Base-by-base conservation (phyloP, 2,329 filamentous ascomycete species). In the Alternaria sp. region DNA sequence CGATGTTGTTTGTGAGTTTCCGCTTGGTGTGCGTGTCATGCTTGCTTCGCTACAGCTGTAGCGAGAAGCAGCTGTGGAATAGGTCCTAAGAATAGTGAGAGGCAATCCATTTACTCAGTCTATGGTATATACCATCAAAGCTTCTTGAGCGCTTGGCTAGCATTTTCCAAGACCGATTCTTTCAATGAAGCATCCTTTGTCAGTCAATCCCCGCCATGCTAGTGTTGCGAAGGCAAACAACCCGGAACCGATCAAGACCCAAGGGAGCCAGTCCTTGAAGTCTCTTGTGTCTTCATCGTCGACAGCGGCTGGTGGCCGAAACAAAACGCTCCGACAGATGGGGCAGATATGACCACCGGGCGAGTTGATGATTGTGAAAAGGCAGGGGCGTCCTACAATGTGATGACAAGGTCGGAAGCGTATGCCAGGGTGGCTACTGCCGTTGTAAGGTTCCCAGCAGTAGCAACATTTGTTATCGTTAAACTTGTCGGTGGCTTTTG, bases 121-220 rank as follows among this genome's bases (percentile, higher is more conserved):
- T 14, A 36, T 12, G 14, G 5, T 16, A 14, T 36, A 16, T 36
- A 36, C 14, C 32, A 16, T 12, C 14, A 36, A 14, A 14, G 5
- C 2, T 14, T 16, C 0, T 36, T 36, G 0, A 6, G 0, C 32
- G 12, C 6, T 16, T 5, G 4, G 12, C 32, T 16, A 16, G 12
- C 32, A 14, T 36, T 14, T 36, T 6, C 0, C 32, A 0, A 6
- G 5, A 0, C 14, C 32, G 11, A 0, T 5, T 36, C 14, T 0
- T 36, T 36, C 32, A 14, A 12, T 36, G 0, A 16, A 36, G 32
- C 12, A 6, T 16, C 12, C 14, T 36, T 6, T 9, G 11, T 32
- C 30, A 32, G 8, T 32, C 32, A 6, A 36, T 7, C 32, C 14
- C 12, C 5, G 11, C 32, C 32, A 36, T 14, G 14, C 12, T 5